Evolutionary conservation across 306 rosid genomes (phyloP).

Genomic region (Prunus salicina): DNA sequence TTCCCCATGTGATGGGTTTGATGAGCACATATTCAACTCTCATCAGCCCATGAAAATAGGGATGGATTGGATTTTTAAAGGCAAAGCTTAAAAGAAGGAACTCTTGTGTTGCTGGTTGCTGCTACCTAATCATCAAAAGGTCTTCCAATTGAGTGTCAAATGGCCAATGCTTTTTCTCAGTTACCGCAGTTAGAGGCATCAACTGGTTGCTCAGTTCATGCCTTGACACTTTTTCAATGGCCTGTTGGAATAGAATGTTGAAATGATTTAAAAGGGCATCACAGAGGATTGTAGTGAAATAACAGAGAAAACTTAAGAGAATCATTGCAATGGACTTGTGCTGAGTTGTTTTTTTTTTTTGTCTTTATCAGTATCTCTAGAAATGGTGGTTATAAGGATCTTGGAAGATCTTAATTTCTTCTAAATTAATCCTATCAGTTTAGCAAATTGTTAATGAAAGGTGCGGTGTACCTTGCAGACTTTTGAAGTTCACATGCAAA

Average conservation of each 20-base stretch:
- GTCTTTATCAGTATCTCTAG: not conserved
- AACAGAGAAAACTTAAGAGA: not conserved
- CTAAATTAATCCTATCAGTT: not conserved
- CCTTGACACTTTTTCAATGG: not conserved
- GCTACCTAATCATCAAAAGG: constrained; percentile 7
- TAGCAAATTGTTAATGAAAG: not conserved
- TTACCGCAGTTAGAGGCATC: not conserved
- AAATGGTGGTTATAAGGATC: not conserved
- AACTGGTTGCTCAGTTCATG: not conserved
- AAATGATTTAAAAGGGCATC: too few species aligned
- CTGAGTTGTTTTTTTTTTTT: not conserved
- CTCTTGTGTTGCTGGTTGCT: constrained; percentile 4
- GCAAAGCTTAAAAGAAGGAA: not conserved
- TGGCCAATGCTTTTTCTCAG: constrained; percentile 3
- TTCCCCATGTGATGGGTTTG: constrained; percentile 26
- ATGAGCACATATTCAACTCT: constrained; percentile 4
- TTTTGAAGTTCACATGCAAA: constrained; percentile 6
- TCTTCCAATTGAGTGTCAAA: constrained; percentile 1
- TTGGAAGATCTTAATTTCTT: not conserved
- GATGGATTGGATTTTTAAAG: constrained; percentile 15
- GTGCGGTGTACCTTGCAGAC: not conserved
- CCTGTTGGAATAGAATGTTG: not conserved
- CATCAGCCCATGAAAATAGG: constrained; percentile 5
- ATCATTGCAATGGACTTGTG: not conserved
- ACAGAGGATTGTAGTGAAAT: not conserved